Base-by-base conservation (phyloP, 176 grass and related monocot species). In the Musa troglodytarum region DNA sequence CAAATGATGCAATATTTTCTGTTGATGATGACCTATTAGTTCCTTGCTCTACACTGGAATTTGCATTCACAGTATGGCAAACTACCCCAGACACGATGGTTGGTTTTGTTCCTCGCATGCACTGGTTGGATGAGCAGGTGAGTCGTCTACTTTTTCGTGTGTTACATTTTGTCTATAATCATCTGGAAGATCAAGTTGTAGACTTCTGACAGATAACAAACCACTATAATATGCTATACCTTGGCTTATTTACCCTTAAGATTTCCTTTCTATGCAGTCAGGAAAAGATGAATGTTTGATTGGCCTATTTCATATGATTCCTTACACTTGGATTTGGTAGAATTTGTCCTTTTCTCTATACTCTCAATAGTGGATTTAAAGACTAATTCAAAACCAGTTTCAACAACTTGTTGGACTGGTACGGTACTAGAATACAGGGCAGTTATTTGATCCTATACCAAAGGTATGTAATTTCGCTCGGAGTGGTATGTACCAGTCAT, bases 11-110 rank as follows among this genome's bases (percentile, higher is more conserved):
- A 57, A 81, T 97, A 74, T 97, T 92, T 83, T 93, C 93, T 67
- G 86, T 97, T 29, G 93, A 97, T 79, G 93, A 97, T 78, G 93
- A 97, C 87, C 77, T 93, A 71, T 83, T 93, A 69, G 84, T 88
- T 25, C 86, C 88, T 13, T 97, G 93, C 73, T 83, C 88, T 68
- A 81, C 86, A 53, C 73, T 97, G 77, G 77, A 91, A 9, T 91
- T 97, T 78, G 90, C 87, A 66, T 93, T 87, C 59, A 52, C 28
- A 49, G 83, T 91, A 28, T 97, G 93, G 93, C 82, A 74, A 69
- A 90, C 83, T 77, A 83, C 86, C 63, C 81, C 87, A 17, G 79
- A 82, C 1, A 76, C 88, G 1, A 90, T 93, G 90, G 93, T 93
- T 9, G 93, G 93, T 56, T 97, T 97, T 63, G 93, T 93, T 50